These are phyloP conservation scores for Nemania bipapillata DNA, from an alignment of 2,329 filamentous ascomycete species.

Conservation along the genomic window DNA sequence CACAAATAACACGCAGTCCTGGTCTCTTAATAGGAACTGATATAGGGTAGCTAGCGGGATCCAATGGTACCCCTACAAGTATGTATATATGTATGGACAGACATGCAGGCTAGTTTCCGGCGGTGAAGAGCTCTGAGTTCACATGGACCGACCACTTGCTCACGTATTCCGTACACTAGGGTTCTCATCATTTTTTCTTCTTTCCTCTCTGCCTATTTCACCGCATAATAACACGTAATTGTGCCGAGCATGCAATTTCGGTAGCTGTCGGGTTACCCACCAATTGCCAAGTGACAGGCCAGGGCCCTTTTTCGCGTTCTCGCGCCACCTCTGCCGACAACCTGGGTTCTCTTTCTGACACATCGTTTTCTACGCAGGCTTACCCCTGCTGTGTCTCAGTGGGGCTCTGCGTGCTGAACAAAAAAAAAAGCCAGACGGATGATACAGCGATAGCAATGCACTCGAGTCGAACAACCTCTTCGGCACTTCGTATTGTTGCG, in stretches of 20 bases:
- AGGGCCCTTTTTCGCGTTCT: constrained; percentile 7
- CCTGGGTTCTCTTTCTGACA: constrained; percentile 19
- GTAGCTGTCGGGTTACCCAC: constrained; percentile 15
- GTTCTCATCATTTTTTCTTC: not conserved
- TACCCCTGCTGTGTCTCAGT: constrained; percentile 21
- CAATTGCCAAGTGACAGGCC: constrained; percentile 2
- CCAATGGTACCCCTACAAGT: not conserved
- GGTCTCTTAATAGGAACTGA: constrained; percentile 20
- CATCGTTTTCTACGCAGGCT: constrained; percentile 19
- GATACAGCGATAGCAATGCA: no score
- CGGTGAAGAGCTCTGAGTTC: constrained; percentile 24
- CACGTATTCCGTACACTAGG: not conserved
- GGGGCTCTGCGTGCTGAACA: not conserved
- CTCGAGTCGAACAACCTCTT: not conserved
- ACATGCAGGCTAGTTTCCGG: constrained; percentile 19
- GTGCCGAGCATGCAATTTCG: constrained; percentile 23
- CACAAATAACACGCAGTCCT: not conserved
- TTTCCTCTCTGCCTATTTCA: no score
- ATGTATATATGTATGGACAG: not conserved
- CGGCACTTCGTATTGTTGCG: not conserved
- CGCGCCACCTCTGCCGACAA: constrained; percentile 24
- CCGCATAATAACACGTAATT: not conserved
- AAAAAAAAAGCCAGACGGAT: not conserved
- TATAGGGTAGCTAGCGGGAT: constrained; percentile 5
- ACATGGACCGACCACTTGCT: not conserved